Base-by-base conservation (phyloP, 148 eudicot species). In the Suaeda aralocaspica region DNA sequence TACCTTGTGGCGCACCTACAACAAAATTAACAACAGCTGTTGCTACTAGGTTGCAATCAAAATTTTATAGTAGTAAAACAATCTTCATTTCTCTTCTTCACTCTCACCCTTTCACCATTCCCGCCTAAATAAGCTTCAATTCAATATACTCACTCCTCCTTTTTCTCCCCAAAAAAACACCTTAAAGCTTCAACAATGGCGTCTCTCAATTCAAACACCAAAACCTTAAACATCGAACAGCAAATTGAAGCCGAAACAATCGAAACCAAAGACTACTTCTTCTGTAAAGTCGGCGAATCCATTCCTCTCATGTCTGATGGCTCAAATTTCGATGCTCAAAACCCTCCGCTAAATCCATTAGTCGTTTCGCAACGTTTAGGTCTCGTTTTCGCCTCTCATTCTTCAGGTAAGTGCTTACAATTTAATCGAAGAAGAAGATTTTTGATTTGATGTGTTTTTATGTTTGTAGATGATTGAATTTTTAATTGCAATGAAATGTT, bases 191-290 rank as follows among this genome's bases (percentile, higher is more conserved):
- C 75, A 64, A 25, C 76, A 65, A 73, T 73, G 76, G 76, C 70
- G 57, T 63, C 26, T 26, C 39, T 50, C 28, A 7, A 24, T 42
- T 63, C 50, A 41, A 42, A 11, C 67, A 50, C 61, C 3, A 77
- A 66, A 51, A 68, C 62, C 51, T 2, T 74, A 49, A 39, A 77
- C 69, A 31, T 85, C 42, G 87, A 69, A 30, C 84, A 87, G 31
- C 87, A 80, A 73, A 68, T 83, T n/a, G 96, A 93, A 64, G 96
- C 91, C 36, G 87, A 85, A 26, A 78, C 34, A 44, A 77, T 74
- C 19, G 78, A 73, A 24, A 65, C 89, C 0, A 76, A 55, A 25
- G 88, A 94, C 45, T 86, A 83, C 72, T 87, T 77, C 78, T 94
- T 91, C 81, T 46, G 71, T 22, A 74, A 63, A 29, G 74, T 87